Evolutionary conservation across 345 rosid genomes (phyloP).

Genomic region (Pseudoturritis turrita): DNA sequence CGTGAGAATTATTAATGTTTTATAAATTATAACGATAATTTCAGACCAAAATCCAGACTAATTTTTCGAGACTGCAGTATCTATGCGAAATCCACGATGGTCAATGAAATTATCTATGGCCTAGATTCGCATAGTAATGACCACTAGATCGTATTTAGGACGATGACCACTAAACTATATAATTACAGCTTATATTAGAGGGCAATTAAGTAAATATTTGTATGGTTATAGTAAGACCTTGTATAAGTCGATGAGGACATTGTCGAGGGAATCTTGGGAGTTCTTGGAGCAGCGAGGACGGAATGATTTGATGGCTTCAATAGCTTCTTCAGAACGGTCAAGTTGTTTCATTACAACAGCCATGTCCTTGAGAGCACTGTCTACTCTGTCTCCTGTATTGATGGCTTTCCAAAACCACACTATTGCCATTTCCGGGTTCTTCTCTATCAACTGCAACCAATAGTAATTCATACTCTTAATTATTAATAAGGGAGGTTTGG

Average conservation of each 20-base stretch:
- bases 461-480: background rate
- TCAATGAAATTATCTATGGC: background rate
- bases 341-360: constrained; percentile 90
- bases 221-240: constrained; percentile 49
- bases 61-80: background rate
- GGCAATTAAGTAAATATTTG: background rate
- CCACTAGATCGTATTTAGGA: background rate
- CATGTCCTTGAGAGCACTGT: constrained; percentile 86
- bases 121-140: background rate
- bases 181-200: background rate
- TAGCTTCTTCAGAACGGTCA: constrained; percentile 73
- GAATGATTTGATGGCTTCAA: constrained; percentile 90
- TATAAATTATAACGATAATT: background rate
- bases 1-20: background rate
- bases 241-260: constrained; percentile 87
- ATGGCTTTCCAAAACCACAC: constrained; percentile 90
- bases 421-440: constrained; percentile 80
- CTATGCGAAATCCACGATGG: background rate
- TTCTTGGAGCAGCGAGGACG: constrained; percentile 71
- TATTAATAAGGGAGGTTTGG: too few relatives aligned
- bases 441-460: constrained; percentile 56
- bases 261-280: constrained; percentile 87
- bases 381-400: constrained; percentile 75
- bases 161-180: background rate
- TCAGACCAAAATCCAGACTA: background rate